Evolutionary conservation across 2,329 filamentous ascomycete species (phyloP), one percentile per base, ranked within the genome.

Genomic region (Diplodia seriata): DNA sequence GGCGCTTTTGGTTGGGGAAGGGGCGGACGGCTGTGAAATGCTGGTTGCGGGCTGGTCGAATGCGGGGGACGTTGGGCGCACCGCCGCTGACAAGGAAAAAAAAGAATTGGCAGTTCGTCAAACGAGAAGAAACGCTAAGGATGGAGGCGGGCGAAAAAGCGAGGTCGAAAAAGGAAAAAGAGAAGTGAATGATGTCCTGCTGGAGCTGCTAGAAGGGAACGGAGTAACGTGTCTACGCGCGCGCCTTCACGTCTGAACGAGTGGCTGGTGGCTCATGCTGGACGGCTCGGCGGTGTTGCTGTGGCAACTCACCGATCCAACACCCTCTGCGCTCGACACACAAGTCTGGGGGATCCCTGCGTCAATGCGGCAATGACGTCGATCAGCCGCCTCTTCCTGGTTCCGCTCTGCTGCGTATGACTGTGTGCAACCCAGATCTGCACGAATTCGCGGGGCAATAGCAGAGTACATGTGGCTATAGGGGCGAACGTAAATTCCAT

Each of bases 331-430:
- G n/a, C 29, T 38, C 29, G n/a, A 26, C 4, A n/a, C 43, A n/a
- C 43, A 47, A 20, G 59, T 63, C 59, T 63, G 59, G 59, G 59
- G 59, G 59, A 51, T 51, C 59, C 59, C 36, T 63, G 59, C 47
- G 59, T 63, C 59, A 63, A 51, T 63, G 59, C 59, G 59, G 26
- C 47, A 20, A 51, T 51, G 59, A 51, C 59, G 59, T 63, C 43
- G 59, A 63, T 63, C 47, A 63, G 36, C 47, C 43, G 55, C 40
- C 8, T 47, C 20, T 31, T 6, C 20, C 38, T 23, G 23, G 54
- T 31, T 38, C 33, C 12, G 54, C 9, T 18, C 31, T 38, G 2
- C 31, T 33, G 31, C 31, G 31, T 33, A 8, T 33, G 5, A 20
- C 9, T 20, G 18, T 47, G 18, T 36, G 33, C 33, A 36, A 36